Percentiles rank a stretch among this genome's conserved stretches.
Conservation (phyloP, 192 early-diverging fungal species). For the Umbelopsis ramanniana region DNA sequence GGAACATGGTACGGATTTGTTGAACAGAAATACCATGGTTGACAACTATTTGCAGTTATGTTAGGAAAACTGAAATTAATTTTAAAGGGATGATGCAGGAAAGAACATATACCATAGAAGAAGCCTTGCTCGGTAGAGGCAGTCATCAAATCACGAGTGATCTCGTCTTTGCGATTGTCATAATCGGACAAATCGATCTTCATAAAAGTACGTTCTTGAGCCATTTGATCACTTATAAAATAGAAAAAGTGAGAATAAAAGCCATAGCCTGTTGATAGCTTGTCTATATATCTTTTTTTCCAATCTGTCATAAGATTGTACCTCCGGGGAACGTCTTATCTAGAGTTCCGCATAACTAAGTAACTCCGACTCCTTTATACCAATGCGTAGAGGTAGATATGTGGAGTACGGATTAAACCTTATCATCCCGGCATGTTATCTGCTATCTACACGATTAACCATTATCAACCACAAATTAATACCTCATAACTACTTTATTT, state of each 20-base stretch:
- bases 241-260: no score
- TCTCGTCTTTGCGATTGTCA: constrained; percentile 31
- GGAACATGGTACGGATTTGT: constrained; percentile 28
- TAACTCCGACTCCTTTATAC: neutral
- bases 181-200: constrained; percentile 36
- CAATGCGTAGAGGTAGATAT: neutral
- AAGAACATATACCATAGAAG: constrained; percentile 33
- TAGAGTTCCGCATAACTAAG: neutral
- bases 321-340: neutral
- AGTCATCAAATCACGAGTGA: constrained; percentile 30
- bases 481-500: constrained; percentile 13
- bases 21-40: constrained; percentile 30
- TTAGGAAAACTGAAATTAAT: neutral
- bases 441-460: constrained; percentile 12
- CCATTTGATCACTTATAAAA: neutral
- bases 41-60: constrained; percentile 9
- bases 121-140: constrained; percentile 34
- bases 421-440: neutral
- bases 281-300: no score
- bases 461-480: neutral
- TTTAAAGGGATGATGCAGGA: neutral
- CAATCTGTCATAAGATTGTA: neutral
- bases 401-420: neutral
- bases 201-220: constrained; percentile 21
- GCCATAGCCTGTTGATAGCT: no score